Evolutionary conservation across 768 basidiomycete genomes (phyloP), one percentile per base, ranked within the genome.

Genomic region (Amanita molliuscula): DNA sequence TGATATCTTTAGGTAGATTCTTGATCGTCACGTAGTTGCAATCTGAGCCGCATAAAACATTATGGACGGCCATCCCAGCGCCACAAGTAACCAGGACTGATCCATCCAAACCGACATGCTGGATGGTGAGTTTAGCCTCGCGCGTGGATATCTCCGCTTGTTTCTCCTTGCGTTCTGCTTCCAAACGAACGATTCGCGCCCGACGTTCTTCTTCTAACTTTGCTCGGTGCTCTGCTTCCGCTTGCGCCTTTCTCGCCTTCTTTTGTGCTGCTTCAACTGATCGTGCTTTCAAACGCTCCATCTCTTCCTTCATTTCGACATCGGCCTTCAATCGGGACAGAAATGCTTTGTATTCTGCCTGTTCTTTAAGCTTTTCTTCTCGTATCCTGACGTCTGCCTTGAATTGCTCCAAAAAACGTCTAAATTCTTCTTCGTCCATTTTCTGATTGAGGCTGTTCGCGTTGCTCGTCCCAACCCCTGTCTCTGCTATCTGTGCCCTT

Each of bases 1-100:
- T 69, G 2, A 66, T 65, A 31, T 74, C 61, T 18, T 50, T 40
- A 0, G 78, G 75, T 25, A 82, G 63, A 49, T 72, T 72, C 45
- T 62, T 65, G 41, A 82, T 61, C 1, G 59, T 69, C 21, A 82
- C 59, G 8, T 67, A 66, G 55, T 73, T 76, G 5, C 73, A 69
- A 36, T 82, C 76, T 53, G 77, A 80, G 3, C 76, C 78, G 15
- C 72, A 65, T 23, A 76, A 58, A 26, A 78, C 53, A 28, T 64
- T 58, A 34, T 61, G 61, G 34, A 82, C 63, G n/a, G 70, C 62
- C 31, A 77, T 58, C 4, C 80, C 80, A 2, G 76, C 71, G 25
- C 66, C 65, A 36, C 67, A 79, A 2, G 75, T 75, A 16, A 76
- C 71, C 36, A 80, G 62, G 38, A 69, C 72, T n/a, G 69, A 65